Conservation (phyloP, 2,329 filamentous ascomycete species). For the Harringtonia lauricola region DNA sequence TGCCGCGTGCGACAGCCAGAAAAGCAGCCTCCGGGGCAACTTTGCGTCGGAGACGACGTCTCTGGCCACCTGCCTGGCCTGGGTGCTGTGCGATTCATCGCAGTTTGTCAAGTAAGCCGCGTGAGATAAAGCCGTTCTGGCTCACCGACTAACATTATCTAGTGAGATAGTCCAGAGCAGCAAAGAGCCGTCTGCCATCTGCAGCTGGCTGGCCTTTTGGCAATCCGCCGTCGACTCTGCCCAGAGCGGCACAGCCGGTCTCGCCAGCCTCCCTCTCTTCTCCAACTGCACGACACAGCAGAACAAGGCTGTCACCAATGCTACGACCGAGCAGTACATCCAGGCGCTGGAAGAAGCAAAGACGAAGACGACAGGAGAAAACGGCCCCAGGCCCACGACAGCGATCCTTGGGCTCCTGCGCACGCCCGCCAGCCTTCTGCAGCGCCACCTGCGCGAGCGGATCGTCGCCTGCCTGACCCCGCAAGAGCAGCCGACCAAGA, state of each 20-base stretch:
- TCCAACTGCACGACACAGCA: conserved; percentile 1
- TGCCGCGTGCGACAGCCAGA: background rate
- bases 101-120: conserved; percentile 7
- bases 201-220: too few species aligned
- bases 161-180: conserved; percentile 8
- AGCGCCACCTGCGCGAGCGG: conserved; percentile 30
- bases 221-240: too few species aligned
- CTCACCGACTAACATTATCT: background rate
- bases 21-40: background rate
- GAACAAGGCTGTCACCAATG: conserved; percentile 1
- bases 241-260: background rate
- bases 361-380: background rate
- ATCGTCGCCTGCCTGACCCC: conserved; percentile 25
- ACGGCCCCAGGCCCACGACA: background rate
- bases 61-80: conserved; percentile 6
- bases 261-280: background rate
- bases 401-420: conserved; percentile 16
- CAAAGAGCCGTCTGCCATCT: background rate
- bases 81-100: conserved; percentile 10
- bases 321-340: conserved; percentile 2
- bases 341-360: conserved; percentile 4
- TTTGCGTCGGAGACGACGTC: background rate
- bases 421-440: conserved; percentile 27
- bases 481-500: background rate
- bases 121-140: background rate